phyloP scores from a whole-genome alignment of 1,139 yeast genomes.

The Blastobotrys serpentis region DNA sequence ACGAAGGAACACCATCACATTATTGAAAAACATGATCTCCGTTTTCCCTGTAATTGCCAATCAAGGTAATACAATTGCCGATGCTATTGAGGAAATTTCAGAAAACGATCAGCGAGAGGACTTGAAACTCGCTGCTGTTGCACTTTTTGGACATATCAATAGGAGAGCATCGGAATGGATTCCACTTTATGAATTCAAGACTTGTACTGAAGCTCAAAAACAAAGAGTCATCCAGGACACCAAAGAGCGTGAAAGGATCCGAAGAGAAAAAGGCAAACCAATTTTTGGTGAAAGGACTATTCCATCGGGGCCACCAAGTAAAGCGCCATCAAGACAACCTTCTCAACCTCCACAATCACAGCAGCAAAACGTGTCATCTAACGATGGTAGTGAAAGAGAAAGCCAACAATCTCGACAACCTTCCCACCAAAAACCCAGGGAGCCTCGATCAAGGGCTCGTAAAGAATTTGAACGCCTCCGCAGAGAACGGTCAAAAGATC shows the following conservation, averaged over 20 bases:
- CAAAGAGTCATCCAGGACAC: constrained; percentile 24
- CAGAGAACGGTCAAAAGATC: constrained; percentile 3
- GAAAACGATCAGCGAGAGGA: constrained; percentile 70
- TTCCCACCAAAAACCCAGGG: background rate
- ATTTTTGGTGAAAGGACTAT: constrained; percentile 8
- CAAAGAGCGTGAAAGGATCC: constrained; percentile 22
- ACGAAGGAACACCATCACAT: constrained; percentile 75
- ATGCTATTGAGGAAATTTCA: constrained; percentile 50
- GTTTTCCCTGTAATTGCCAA: constrained; percentile 68
- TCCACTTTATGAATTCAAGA: constrained; percentile 38
- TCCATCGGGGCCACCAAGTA: constrained; percentile 4
- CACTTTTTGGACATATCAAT: constrained; percentile 69
- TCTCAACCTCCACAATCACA: background rate
- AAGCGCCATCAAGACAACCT: constrained; percentile 12
- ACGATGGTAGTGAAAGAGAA: constrained; percentile 1
- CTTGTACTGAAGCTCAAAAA: constrained; percentile 27
- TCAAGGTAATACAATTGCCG: constrained; percentile 58
- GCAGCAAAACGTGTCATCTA: background rate
- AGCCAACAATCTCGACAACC: background rate
- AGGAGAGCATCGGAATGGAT: constrained; percentile 59
- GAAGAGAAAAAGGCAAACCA: constrained; percentile 10
- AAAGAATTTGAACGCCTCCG: background rate
- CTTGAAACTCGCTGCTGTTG: constrained; percentile 73
- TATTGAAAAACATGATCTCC: constrained; percentile 64
- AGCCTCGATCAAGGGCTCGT: background rate